phyloP scores from a whole-genome alignment of 495 filamentous ascomycete genomes.

The Talaromyces nanjingensis region DNA sequence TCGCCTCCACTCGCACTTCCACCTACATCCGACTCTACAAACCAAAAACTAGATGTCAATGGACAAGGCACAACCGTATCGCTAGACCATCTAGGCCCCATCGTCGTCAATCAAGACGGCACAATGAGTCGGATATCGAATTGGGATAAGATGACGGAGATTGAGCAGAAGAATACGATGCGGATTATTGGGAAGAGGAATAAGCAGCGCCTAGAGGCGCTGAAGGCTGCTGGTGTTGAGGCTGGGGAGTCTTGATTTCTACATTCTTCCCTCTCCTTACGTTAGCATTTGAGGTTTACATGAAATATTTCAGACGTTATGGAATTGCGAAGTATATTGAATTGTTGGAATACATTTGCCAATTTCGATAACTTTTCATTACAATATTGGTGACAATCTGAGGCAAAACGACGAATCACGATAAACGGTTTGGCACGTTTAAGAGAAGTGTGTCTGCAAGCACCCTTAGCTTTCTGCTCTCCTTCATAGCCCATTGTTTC shows the following conservation, averaged over 20 bases:
- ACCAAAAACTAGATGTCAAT: conserved; percentile 38
- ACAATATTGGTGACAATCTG: not conserved
- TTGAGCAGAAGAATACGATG: conserved; percentile 54
- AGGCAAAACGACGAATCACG: not conserved
- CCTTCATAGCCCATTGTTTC: not conserved
- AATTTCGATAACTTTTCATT: not conserved
- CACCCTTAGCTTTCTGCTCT: not conserved
- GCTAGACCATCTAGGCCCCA: conserved; percentile 55
- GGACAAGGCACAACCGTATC: conserved; percentile 36
- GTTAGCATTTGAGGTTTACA: not conserved
- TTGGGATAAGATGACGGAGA: conserved; percentile 59
- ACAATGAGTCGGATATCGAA: conserved; percentile 58
- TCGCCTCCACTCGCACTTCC: conserved; percentile 2
- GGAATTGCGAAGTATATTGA: not conserved
- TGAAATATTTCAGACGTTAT: not conserved
- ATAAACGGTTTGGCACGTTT: not conserved
- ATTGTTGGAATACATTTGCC: not conserved
- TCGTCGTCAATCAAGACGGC: conserved; percentile 63
- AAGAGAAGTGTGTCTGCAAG: not conserved
- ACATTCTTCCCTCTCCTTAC: not conserved
- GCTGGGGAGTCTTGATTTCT: not conserved
- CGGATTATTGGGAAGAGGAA: conserved; percentile 59
- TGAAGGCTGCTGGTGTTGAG: conserved; percentile 32
- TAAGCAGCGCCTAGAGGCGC: conserved; percentile 47
- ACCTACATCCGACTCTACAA: not conserved